Base-by-base conservation (phyloP, 345 rosid genomes). In the Sapria himalayana region DNA sequence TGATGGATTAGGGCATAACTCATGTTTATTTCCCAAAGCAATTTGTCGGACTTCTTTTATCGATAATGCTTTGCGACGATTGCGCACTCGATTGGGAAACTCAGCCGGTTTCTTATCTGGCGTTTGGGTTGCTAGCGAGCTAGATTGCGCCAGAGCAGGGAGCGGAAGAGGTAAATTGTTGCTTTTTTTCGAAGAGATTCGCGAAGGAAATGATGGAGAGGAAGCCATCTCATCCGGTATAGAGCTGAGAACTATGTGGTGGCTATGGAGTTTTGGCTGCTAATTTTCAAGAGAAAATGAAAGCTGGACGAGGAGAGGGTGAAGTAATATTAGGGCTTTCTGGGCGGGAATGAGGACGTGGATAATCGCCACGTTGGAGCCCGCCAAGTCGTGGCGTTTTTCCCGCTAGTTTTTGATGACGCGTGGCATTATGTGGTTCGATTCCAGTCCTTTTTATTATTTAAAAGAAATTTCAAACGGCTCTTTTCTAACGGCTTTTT, bases 331-430 rank as follows among this genome's bases (percentile, higher is more conserved):
- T 17, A 18, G 33, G 48, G 59, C 7, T 41, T 41, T 35, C 37
- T 49, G 65, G 76, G 66, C 73, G 57, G 63, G 61, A 62, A 42
- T 35, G 46, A 61, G 39, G 15, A 15, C 44, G 29, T n/a, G 18
- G 48, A 47, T 33, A 37, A 7, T 31, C 48, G 70, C 62, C 80
- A 65, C 73, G 64, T 70, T 29, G 40, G 60, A 40, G 21, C 58
- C 58, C 69, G 67, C 62, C 53, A 40, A 50, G 58, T 39, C 15
- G 39, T 19, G 41, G 54, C 78, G 86, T 76, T 68, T 47, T 37
- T 70, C 78, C 76, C 86, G 80, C 80, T 52, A 7, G 24, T 24
- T 53, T 22, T n/a, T n/a, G n/a, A n/a, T n/a, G n/a, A n/a, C n/a
- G n/a, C n/a, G n/a, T n/a, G n/a, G n/a, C n/a, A n/a, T n/a, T n/a